Conservation (phyloP, 352 stramenopile genomes). For the Chrysophaeum taylorii region DNA sequence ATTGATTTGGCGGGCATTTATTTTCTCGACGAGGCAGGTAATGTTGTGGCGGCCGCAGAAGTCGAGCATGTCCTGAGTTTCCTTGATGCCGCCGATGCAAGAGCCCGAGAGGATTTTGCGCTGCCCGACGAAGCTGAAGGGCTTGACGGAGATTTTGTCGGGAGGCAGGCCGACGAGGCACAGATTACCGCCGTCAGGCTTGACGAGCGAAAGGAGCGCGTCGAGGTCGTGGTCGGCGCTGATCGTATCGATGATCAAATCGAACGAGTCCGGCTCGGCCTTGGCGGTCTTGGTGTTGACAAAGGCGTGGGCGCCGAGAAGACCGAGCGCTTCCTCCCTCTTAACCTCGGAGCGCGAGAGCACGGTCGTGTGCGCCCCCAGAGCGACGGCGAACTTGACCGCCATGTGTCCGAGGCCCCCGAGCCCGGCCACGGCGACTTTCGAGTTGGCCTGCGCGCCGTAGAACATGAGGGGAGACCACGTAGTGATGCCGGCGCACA, state of each 20-base stretch:
- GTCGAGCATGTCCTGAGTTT: constrained; percentile 70
- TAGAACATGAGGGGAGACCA: constrained; percentile 60
- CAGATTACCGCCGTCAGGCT: too few relatives aligned
- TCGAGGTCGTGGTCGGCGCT: constrained; percentile 42
- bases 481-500: constrained; percentile 70
- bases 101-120: constrained; percentile 46
- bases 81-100: constrained; percentile 58
- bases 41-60: constrained; percentile 63
- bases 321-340: constrained; percentile 44
- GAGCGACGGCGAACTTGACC: constrained; percentile 63
- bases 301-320: constrained; percentile 59
- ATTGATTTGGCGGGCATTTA: too few relatives aligned
- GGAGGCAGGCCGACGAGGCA: too few relatives aligned
- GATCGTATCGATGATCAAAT: constrained; percentile 60
- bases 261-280: constrained; percentile 37
- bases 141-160: constrained; percentile 38
- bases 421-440: constrained; percentile 61
- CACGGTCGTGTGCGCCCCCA: constrained; percentile 56
- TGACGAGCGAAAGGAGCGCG: too few relatives aligned
- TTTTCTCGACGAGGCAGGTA: too few relatives aligned
- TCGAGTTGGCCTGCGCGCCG: constrained; percentile 42
- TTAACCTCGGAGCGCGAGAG: constrained; percentile 58
- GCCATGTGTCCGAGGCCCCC: constrained; percentile 67
- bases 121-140: constrained; percentile 39
- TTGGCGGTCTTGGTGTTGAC: constrained; percentile 41